These are phyloP conservation scores for Neurospora sp. DNA, from an alignment of 495 filamentous ascomycete species.

Conservation along the genomic window DNA sequence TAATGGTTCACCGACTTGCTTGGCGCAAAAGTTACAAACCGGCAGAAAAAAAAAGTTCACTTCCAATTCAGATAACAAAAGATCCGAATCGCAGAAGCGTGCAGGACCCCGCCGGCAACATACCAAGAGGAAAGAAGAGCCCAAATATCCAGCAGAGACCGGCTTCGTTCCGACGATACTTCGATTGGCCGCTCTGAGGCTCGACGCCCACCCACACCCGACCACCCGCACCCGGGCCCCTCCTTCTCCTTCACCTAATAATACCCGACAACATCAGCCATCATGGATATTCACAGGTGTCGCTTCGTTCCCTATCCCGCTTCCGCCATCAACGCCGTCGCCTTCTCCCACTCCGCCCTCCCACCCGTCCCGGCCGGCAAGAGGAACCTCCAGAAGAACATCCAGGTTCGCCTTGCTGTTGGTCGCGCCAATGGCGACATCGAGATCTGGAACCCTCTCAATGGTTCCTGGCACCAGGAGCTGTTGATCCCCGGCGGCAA, in stretches of 20 bases:
- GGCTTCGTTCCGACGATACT: constrained; percentile 2
- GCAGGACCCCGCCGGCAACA: neutral
- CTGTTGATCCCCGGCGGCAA: constrained; percentile 73
- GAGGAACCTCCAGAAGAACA: constrained; percentile 36
- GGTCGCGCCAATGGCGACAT: constrained; percentile 93
- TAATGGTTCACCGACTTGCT: constrained; percentile 15
- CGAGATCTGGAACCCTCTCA: constrained; percentile 93
- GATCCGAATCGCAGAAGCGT: neutral
- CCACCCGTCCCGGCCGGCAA: constrained; percentile 50
- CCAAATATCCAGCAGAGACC: neutral
- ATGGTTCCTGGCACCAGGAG: constrained; percentile 84
- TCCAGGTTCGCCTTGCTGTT: constrained; percentile 64
- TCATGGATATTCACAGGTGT: constrained; percentile 94
- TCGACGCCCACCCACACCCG: neutral
- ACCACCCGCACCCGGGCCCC: neutral
- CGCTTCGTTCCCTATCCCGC: constrained; percentile 94
- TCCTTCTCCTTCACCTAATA: neutral
- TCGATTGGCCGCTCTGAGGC: constrained; percentile 1
- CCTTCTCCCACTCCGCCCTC: constrained; percentile 75
- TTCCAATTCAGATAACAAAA: constrained; percentile 9
- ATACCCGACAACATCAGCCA: constrained; percentile 11
- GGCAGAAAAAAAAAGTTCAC: constrained; percentile 27
- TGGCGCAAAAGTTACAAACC: constrained; percentile 13
- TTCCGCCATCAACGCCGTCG: constrained; percentile 85
- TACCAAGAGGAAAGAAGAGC: neutral